phyloP scores from a whole-genome alignment of 1,284 basidiomycete species.

The Anthracocystis panici-leucophaei region DNA sequence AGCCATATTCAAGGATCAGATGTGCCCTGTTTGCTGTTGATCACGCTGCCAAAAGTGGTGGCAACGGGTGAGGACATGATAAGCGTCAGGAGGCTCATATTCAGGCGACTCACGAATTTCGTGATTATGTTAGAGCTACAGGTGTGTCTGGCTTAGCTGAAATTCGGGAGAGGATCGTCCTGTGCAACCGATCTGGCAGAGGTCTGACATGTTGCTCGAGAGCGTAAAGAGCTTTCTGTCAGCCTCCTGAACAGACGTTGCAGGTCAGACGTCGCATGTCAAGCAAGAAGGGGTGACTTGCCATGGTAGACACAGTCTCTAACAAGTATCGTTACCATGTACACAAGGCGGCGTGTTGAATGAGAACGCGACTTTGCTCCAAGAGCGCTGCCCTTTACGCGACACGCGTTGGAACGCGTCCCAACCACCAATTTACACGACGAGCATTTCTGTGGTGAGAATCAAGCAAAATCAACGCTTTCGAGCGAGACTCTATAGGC shows the following conservation, averaged over 20 bases:
- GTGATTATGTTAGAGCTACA: background rate
- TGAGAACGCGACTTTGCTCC: slow-evolving; percentile 10
- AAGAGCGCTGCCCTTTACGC: slow-evolving; percentile 32
- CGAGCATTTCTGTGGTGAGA: slow-evolving; percentile 12
- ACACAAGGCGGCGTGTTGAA: background rate
- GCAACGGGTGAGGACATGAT: background rate
- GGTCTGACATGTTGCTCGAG: too few species aligned
- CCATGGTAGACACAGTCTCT: too few species aligned
- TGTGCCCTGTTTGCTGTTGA: background rate
- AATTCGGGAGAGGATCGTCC: background rate
- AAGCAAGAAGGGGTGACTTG: too few species aligned
- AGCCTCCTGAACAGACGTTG: too few species aligned
- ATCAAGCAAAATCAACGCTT: slow-evolving; percentile 4
- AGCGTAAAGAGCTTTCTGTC: too few species aligned
- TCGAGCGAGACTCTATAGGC: slow-evolving; percentile 50
- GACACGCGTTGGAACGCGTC: slow-evolving; percentile 41
- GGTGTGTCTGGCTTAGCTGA: too few species aligned
- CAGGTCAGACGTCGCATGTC: too few species aligned
- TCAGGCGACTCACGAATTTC: background rate
- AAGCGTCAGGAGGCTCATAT: background rate
- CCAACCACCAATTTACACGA: slow-evolving; percentile 39
- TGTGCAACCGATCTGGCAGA: too few species aligned
- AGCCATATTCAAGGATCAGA: too few species aligned
- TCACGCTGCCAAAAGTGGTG: background rate
- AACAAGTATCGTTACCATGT: too few species aligned